Percentiles rank a stretch among this genome's conserved stretches.
Conservation (phyloP, 148 eudicot genomes). For the Silene conica region DNA sequence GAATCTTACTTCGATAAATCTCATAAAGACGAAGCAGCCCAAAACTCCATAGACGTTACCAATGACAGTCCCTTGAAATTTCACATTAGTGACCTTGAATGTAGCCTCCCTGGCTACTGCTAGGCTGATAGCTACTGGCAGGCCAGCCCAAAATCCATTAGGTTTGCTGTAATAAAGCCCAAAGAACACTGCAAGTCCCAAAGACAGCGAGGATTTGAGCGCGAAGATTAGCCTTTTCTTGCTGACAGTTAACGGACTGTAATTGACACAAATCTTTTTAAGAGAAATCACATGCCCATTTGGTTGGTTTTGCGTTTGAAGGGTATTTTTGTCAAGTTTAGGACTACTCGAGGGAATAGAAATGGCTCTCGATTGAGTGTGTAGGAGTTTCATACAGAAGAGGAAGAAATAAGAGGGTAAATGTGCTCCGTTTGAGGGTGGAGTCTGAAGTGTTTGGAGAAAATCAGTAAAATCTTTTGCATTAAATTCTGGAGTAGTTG, state of each 20-base stretch:
- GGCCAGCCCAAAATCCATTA: slow-evolving; percentile 68
- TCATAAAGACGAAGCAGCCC: slow-evolving; percentile 58
- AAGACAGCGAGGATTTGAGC: slow-evolving; percentile 54
- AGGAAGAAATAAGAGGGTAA: slow-evolving; percentile 60
- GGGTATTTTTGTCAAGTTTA: slow-evolving; percentile 15
- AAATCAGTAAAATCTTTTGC: slow-evolving; percentile 26
- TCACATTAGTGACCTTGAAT: slow-evolving; percentile 54
- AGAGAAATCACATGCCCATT: slow-evolving; percentile 18
- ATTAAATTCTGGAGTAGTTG: slow-evolving; percentile 47
- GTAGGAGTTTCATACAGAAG: slow-evolving; percentile 56
- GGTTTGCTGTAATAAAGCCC: slow-evolving; percentile 62
- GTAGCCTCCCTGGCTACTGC: slow-evolving; percentile 64
- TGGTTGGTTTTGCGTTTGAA: slow-evolving; percentile 22
- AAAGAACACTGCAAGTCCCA: slow-evolving; percentile 57
- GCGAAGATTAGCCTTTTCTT: slow-evolving; percentile 43
- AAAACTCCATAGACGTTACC: slow-evolving; percentile 69
- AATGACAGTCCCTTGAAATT: slow-evolving; percentile 71
- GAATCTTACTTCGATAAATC: slow-evolving; percentile 46
- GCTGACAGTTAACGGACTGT: slow-evolving; percentile 19
- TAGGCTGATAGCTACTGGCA: slow-evolving; percentile 61
- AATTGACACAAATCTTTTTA: slow-evolving; percentile 22
- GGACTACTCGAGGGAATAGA: slow-evolving; percentile 12
- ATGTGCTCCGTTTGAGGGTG: slow-evolving; percentile 34
- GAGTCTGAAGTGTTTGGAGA: slow-evolving; percentile 43
- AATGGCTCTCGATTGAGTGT: slow-evolving; percentile 35